Conservation (phyloP, 176 grass and related monocot genomes). For the Echinochloa phyllopogon region DNA sequence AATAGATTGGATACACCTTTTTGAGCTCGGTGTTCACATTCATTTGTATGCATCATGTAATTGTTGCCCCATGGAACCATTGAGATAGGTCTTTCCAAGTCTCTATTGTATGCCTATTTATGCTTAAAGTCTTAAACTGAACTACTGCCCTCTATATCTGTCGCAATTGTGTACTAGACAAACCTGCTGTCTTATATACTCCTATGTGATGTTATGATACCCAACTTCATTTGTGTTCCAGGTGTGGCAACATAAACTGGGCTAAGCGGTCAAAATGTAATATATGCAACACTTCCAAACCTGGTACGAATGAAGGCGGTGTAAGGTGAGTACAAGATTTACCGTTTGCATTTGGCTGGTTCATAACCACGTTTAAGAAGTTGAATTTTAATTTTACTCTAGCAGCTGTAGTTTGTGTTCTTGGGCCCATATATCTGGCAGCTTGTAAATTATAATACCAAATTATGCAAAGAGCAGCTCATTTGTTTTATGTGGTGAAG, state of each 20-base stretch:
- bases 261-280: constrained; percentile 95
- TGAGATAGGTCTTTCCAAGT: neutral
- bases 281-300: constrained; percentile 94
- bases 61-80: neutral
- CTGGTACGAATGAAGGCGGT: constrained; percentile 89
- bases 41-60: constrained; percentile 6
- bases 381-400: neutral
- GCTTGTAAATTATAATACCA: neutral
- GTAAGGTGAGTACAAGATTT: constrained; percentile 57
- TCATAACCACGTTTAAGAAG: neutral
- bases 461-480: neutral
- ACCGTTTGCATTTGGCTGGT: neutral
- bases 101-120: neutral
- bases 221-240: constrained; percentile 44
- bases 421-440: neutral
- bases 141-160: neutral
- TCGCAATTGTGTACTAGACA: constrained; percentile 4
- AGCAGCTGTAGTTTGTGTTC: neutral
- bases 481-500: neutral
- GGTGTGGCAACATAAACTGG: constrained; percentile 98
- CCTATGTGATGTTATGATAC: neutral
- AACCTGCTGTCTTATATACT: neutral
- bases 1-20: constrained; percentile 3
- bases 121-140: neutral
- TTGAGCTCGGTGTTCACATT: neutral